Conservation (phyloP, 2,329 filamentous ascomycete genomes). For the Pseudogymnoascus sp. region DNA sequence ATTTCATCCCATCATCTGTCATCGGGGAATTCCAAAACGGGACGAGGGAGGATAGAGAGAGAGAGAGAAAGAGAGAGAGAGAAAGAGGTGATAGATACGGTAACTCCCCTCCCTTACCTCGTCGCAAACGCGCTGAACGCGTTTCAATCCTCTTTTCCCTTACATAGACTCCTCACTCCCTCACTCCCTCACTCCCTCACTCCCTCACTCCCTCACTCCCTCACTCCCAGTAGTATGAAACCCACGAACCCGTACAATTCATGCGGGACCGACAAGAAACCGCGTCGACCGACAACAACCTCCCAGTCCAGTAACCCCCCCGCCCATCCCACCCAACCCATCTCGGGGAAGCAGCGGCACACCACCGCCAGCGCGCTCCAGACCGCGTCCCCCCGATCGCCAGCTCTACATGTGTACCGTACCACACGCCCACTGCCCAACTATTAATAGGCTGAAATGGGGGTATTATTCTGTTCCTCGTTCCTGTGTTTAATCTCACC, state of each 20-base stretch:
- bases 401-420: neutral
- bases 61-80: neutral
- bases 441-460: neutral
- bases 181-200: neutral
- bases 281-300: too few relatives aligned
- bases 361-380: neutral
- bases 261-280: too few relatives aligned
- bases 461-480: too few relatives aligned
- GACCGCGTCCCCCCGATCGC: neutral
- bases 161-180: neutral
- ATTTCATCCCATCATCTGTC: neutral
- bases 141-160: too few relatives aligned
- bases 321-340: neutral
- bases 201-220: too few relatives aligned
- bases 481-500: neutral
- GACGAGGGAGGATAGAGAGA: neutral
- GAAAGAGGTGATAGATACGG: neutral
- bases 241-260: too few relatives aligned
- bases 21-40: neutral
- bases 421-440: neutral
- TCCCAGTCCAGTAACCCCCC: neutral
- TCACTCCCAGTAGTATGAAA: neutral
- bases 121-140: neutral
- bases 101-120: neutral
- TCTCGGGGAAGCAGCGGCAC: neutral